These are phyloP conservation scores for Neolentinus lepideus DNA, from an alignment of 1,284 basidiomycete species.

Conservation along the genomic window DNA sequence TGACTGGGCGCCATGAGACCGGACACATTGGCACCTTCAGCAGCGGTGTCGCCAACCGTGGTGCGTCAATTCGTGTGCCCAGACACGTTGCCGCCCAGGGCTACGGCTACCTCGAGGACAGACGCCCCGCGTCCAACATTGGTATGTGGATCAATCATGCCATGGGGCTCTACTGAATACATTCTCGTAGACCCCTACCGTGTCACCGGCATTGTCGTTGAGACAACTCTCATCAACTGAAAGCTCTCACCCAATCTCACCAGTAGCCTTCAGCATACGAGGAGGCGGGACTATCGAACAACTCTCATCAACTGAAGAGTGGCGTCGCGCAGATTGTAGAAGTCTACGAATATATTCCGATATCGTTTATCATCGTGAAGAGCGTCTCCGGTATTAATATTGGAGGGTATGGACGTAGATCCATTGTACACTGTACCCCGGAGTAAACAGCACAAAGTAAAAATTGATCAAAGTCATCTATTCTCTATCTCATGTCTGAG, in stretches of 20 bases:
- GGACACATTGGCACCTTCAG: conserved; percentile 92
- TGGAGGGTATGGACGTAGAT: no score
- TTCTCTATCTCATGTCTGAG: no score
- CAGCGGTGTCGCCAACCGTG: conserved; percentile 96
- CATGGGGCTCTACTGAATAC: conserved; percentile 4
- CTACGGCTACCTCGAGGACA: conserved; percentile 94
- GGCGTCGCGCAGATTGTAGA: background rate
- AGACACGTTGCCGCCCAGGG: conserved; percentile 90
- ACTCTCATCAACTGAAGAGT: conserved; percentile 43
- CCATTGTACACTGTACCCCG: no score
- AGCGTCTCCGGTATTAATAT: no score
- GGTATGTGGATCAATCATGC: conserved; percentile 46
- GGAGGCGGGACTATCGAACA: no score
- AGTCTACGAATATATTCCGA: no score
- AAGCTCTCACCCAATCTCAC: no score
- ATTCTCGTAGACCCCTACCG: conserved; percentile 71
- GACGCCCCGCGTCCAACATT: conserved; percentile 96
- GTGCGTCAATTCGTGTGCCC: conserved; percentile 92
- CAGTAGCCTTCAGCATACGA: no score
- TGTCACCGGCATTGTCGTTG: conserved; percentile 86
- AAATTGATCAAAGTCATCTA: no score
- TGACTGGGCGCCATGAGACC: conserved; percentile 95
- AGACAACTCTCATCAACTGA: conserved; percentile 72
- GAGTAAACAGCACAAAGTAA: no score
- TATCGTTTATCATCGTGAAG: no score